Evolutionary conservation across 2,329 filamentous ascomycete species (phyloP), one percentile per base, ranked within the genome.

Genomic region (Penicillium sp.): DNA sequence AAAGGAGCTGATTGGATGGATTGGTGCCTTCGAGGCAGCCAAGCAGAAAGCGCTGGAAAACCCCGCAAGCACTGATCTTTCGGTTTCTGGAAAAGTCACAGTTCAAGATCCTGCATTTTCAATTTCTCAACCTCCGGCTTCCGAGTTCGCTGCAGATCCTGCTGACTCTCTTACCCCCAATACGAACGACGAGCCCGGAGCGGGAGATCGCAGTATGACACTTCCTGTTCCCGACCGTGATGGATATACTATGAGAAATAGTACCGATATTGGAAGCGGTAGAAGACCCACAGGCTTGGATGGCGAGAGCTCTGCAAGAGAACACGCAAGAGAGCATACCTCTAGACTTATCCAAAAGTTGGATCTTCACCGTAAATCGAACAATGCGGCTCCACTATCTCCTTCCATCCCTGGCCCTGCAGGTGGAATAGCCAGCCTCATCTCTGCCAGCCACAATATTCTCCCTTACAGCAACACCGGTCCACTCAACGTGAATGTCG

Each of bases 41-140:
- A 99, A 99, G 77, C 91, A 93, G 66, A 91, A 89, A 70, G 93
- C 93, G 0, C 85, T 99, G 48, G 91, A 97, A 71, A 88, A 86
- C 63, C 84, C 84, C 4, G 78, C 80, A 15, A 84, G 81, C 61
- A 82, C 81, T 2, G 78, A 81, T 29, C 68, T 77, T 6, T 73
- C 75, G 17, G 67, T 76, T 17, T 75, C 76, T n/a, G 75, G 75
- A 29, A 77, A 79, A 27, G 61, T 73, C 6, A 74, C 74, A 5
- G 75, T 78, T 27, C 78, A 82, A 43, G 84, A 86, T 66, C 86
- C 93, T 53, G 94, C 94, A 13, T 99, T 97, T 76, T 89, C 93
- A 7, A 96, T 99, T 64, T 94, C 90, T 3, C 89, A 92, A 9
- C 91, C 94, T 15, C 87, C 89, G 31, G 88, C 93, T 6, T 90